Evolutionary conservation across 1,139 yeast genomes (phyloP).

Genomic region (Arxiozyma telluris): DNA sequence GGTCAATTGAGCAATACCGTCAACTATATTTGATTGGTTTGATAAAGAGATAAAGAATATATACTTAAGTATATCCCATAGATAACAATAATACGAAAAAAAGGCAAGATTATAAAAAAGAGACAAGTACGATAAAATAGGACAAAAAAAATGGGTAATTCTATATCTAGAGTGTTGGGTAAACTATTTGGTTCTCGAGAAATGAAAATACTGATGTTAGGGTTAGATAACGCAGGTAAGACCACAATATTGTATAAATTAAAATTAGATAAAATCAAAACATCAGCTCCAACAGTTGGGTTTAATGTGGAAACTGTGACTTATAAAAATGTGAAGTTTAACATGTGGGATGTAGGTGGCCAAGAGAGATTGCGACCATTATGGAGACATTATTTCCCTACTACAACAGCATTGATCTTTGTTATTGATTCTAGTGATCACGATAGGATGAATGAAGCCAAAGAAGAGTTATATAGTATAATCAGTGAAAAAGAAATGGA

Average conservation of each 20-base stretch:
- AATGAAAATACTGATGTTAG: slow-evolving; percentile 70
- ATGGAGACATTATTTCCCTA: slow-evolving; percentile 93
- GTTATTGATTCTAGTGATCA: slow-evolving; percentile 79
- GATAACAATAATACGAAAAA: too few relatives aligned
- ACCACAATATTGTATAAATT: slow-evolving; percentile 43
- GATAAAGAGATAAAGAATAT: neutral
- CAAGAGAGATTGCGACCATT: slow-evolving; percentile 83
- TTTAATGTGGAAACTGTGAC: slow-evolving; percentile 90
- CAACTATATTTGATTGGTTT: too few relatives aligned
- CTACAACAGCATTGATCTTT: slow-evolving; percentile 87
- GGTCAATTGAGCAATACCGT: neutral
- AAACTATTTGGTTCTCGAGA: slow-evolving; percentile 43
- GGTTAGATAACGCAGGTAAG: slow-evolving; percentile 88
- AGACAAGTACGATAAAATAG: neutral
- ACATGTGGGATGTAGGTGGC: slow-evolving; percentile 98
- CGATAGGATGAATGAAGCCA: slow-evolving; percentile 67
- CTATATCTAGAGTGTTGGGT: slow-evolving; percentile 40
- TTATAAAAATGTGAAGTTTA: slow-evolving; percentile 78
- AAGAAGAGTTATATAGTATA: slow-evolving; percentile 67
- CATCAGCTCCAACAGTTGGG: slow-evolving; percentile 90
- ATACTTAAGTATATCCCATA: neutral
- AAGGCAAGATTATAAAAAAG: neutral
- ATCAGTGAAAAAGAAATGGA: slow-evolving; percentile 63
- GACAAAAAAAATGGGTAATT: slow-evolving; percentile 36
- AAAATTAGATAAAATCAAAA: slow-evolving; percentile 36